A percentile compares a stretch with the other conserved stretches of the same genome.
Conservation (phyloP, 1,139 yeast species). For the Suhomyces anneliseae region DNA sequence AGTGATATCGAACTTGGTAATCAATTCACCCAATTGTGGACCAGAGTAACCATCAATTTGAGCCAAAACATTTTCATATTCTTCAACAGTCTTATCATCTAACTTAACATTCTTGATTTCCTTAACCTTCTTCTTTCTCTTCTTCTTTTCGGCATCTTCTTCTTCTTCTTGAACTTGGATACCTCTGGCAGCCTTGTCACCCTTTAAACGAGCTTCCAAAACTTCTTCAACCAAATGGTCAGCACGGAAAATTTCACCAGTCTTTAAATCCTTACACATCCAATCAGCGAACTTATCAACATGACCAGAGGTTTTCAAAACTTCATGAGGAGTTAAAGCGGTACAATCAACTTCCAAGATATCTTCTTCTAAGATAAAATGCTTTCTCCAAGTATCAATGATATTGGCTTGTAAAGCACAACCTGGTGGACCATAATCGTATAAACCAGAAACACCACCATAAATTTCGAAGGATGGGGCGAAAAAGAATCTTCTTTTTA, state of each 20-base stretch:
- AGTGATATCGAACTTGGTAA: slow-evolving; percentile 74
- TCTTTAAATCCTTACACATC: slow-evolving; percentile 95
- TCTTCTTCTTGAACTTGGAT: slow-evolving; percentile 51
- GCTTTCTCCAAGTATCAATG: slow-evolving; percentile 95
- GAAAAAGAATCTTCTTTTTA: slow-evolving; percentile 93
- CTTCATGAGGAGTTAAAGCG: slow-evolving; percentile 96
- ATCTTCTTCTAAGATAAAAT: slow-evolving; percentile 94
- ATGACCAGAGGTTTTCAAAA: slow-evolving; percentile 97
- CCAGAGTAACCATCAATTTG: slow-evolving; percentile 96
- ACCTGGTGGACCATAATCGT: slow-evolving; percentile 99
- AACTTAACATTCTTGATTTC: slow-evolving; percentile 87
- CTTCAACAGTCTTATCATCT: slow-evolving; percentile 74
- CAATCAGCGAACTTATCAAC: slow-evolving; percentile 98
- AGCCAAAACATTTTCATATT: slow-evolving; percentile 84
- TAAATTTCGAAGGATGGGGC: slow-evolving; percentile 97
- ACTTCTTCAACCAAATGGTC: slow-evolving; percentile 98
- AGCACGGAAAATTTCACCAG: slow-evolving; percentile 98
- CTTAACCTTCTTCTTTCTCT: slow-evolving; percentile 94
- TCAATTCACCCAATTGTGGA: slow-evolving; percentile 84
- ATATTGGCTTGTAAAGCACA: slow-evolving; percentile 97
- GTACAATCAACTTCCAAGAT: slow-evolving; percentile 99
- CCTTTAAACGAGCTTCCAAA: slow-evolving; percentile 90
- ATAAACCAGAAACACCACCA: slow-evolving; percentile 97
- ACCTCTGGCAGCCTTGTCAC: slow-evolving; percentile 95
- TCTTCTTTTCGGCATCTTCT: slow-evolving; percentile 73